Conservation (phyloP, 2,329 filamentous ascomycete genomes). For the Neurospora sp. region DNA sequence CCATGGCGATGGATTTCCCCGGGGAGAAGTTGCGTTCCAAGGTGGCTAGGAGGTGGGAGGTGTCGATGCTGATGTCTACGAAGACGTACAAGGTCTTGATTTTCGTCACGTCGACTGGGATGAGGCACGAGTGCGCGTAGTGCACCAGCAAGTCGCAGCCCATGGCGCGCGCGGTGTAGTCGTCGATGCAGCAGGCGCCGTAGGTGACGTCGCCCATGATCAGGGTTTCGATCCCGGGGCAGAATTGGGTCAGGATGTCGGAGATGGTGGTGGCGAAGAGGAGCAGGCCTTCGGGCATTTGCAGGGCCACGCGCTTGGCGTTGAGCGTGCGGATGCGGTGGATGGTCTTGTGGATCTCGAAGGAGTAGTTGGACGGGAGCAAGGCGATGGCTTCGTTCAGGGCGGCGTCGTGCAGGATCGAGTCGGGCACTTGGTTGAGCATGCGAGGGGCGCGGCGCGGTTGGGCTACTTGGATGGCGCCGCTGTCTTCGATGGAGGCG, state of each 20-base stretch:
- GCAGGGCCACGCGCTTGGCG: constrained; percentile 79
- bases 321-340: constrained; percentile 76
- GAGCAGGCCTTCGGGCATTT: constrained; percentile 91
- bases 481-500: constrained; percentile 44
- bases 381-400: constrained; percentile 82
- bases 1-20: constrained; percentile 81
- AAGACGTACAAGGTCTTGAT: constrained; percentile 98
- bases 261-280: constrained; percentile 96
- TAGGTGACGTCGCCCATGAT: constrained; percentile 99
- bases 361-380: constrained; percentile 92
- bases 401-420: constrained; percentile 74
- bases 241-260: constrained; percentile 91
- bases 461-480: constrained; percentile 61
- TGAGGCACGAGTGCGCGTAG: constrained; percentile 93
- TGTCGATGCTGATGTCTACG: constrained; percentile 95
- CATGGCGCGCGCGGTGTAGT: constrained; percentile 89
- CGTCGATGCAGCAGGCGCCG: constrained; percentile 96
- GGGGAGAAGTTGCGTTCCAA: constrained; percentile 79
- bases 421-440: constrained; percentile 82
- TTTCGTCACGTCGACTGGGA: constrained; percentile 90
- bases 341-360: constrained; percentile 97
- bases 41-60: constrained; percentile 73
- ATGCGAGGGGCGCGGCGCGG: constrained; percentile 65
- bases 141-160: constrained; percentile 92
- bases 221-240: constrained; percentile 78